A percentile compares a stretch with the other conserved stretches of the same genome.
phyloP scores from a whole-genome alignment of 2,329 filamentous ascomycete genomes.

The Cladosporium oxysporum region DNA sequence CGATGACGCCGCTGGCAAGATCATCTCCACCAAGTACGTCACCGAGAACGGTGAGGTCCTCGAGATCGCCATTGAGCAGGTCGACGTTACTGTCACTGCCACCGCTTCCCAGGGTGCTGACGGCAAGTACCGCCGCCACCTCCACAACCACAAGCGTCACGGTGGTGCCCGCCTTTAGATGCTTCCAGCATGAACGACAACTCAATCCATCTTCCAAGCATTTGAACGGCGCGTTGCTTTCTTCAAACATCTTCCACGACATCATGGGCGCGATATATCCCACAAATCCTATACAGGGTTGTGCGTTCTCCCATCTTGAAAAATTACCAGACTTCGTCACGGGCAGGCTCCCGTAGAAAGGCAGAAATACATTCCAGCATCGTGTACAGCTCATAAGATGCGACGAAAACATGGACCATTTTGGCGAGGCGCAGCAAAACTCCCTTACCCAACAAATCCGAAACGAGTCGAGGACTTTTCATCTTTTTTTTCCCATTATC shows the following conservation, averaged over 20 bases:
- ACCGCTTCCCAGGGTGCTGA: slow-evolving; percentile 32
- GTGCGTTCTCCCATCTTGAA: slow-evolving; percentile 4
- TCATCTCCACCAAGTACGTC: slow-evolving; percentile 45
- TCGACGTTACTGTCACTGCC: slow-evolving; percentile 45
- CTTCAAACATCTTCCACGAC: slow-evolving; percentile 14
- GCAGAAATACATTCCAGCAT: slow-evolving; percentile 12
- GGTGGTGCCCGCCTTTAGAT: slow-evolving; percentile 19
- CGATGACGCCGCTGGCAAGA: slow-evolving; percentile 24
- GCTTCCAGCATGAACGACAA: slow-evolving; percentile 16
- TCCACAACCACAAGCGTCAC: slow-evolving; percentile 33
- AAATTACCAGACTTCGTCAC: slow-evolving; percentile 12
- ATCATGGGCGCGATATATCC: not conserved
- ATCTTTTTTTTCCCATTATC: not conserved
- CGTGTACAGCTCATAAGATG: slow-evolving; percentile 12
- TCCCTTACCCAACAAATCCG: not conserved
- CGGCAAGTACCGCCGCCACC: slow-evolving; percentile 34
- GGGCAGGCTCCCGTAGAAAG: slow-evolving; percentile 13
- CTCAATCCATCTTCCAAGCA: slow-evolving; percentile 13
- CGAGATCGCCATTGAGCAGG: slow-evolving; percentile 48
- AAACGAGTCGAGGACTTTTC: slow-evolving; percentile 12
- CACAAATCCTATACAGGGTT: not conserved
- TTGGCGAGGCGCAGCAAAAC: slow-evolving; percentile 18
- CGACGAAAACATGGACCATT: slow-evolving; percentile 9
- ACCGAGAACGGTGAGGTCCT: slow-evolving; percentile 47
- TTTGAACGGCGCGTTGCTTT: slow-evolving; percentile 17